phyloP scores from a whole-genome alignment of 2,329 filamentous ascomycete species.

The Monosporascus sp. region DNA sequence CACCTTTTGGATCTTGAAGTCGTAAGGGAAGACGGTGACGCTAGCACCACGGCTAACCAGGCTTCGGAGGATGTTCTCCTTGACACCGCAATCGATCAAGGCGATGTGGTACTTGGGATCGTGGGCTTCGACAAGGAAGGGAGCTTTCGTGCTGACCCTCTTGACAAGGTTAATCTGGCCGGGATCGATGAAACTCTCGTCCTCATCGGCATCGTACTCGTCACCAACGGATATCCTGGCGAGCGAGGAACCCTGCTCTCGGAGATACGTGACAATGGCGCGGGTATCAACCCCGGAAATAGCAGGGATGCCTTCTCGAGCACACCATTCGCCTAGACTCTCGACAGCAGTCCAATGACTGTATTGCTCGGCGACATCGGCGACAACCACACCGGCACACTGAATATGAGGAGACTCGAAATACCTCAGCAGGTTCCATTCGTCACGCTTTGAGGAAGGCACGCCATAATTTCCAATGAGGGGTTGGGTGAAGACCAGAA shows the following conservation, averaged over 20 bases:
- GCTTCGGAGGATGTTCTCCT: slow-evolving; percentile 98
- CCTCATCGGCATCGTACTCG: slow-evolving; percentile 97
- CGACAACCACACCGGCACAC: slow-evolving; percentile 90
- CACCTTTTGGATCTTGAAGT: slow-evolving; percentile 98
- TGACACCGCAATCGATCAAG: slow-evolving; percentile 95
- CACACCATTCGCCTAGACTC: slow-evolving; percentile 89
- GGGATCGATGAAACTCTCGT: slow-evolving; percentile 92
- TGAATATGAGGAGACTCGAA: slow-evolving; percentile 98
- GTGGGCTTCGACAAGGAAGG: slow-evolving; percentile 86
- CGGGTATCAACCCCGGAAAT: slow-evolving; percentile 97
- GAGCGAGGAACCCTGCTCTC: slow-evolving; percentile 93
- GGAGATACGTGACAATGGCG: slow-evolving; percentile 90
- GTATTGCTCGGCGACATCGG: slow-evolving; percentile 88
- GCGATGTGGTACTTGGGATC: slow-evolving; percentile 85
- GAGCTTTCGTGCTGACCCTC: slow-evolving; percentile 95
- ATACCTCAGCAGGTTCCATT: slow-evolving; percentile 89
- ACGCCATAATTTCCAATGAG: slow-evolving; percentile 99
- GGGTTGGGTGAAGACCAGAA: slow-evolving; percentile 96
- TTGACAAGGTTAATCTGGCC: slow-evolving; percentile 95
- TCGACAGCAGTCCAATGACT: slow-evolving; percentile 99
- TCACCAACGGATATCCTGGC: slow-evolving; percentile 93
- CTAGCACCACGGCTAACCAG: slow-evolving; percentile 87
- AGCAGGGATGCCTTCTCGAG: slow-evolving; percentile 89
- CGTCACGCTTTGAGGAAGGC: slow-evolving; percentile 76
- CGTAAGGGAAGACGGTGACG: slow-evolving; percentile 90